These are phyloP conservation scores for Saccharomyces uvarum DNA, from an alignment of 1,139 yeast genomes.

Conservation along the genomic window DNA sequence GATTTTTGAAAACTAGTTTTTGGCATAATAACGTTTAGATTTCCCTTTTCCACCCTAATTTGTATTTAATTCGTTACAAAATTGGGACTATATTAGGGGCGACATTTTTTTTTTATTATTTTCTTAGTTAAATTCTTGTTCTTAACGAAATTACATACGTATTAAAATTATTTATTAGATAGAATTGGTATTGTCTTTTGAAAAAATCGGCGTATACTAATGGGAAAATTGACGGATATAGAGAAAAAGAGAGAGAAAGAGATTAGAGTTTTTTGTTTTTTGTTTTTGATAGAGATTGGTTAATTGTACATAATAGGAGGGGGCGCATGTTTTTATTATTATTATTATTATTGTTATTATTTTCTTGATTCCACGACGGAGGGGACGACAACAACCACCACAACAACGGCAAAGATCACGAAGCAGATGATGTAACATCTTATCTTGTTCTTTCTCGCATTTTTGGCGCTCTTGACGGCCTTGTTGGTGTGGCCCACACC, in stretches of 20 bases:
- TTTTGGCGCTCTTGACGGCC: constrained; percentile 81
- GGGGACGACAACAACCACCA: constrained; percentile 53
- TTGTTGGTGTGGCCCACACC: constrained; percentile 91
- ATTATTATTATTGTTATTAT: constrained; percentile 2
- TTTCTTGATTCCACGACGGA: constrained; percentile 25
- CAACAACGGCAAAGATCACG: constrained; percentile 54
- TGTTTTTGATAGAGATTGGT: neutral
- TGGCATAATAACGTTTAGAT: constrained; percentile 6
- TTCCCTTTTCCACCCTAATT: constrained; percentile 2
- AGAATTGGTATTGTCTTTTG: neutral
- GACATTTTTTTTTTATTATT: neutral
- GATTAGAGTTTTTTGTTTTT: neutral
- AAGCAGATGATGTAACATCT: constrained; percentile 70
- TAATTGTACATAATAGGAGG: neutral
- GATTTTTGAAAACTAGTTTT: constrained; percentile 15
- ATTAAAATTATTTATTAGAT: neutral
- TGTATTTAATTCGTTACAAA: neutral
- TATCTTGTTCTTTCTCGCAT: constrained; percentile 85
- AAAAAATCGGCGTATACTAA: neutral
- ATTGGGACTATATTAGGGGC: neutral
- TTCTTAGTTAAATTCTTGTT: neutral
- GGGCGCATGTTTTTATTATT: neutral
- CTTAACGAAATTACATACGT: neutral
- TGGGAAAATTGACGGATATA: neutral
- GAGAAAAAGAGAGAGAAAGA: neutral